Evolutionary conservation across 1,284 basidiomycete genomes (phyloP).

Genomic region (Papiliotrema terrestris): DNA sequence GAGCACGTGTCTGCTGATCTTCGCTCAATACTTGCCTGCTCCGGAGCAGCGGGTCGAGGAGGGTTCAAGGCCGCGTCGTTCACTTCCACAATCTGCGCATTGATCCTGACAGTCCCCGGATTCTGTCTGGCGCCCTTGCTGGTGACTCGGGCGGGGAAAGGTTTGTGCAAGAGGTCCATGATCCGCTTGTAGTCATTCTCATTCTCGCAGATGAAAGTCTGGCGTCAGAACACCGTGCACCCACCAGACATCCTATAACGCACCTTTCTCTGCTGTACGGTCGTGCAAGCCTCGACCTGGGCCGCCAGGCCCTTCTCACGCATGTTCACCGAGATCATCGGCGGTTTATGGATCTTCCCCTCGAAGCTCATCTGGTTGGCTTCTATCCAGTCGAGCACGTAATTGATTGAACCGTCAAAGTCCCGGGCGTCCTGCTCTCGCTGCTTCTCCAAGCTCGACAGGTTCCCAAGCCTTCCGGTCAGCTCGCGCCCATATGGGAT

Average conservation of each 20-base stretch:
- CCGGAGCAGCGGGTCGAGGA: constrained; percentile 14
- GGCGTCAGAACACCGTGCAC: not conserved
- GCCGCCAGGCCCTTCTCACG: constrained; percentile 62
- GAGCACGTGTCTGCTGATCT: too few species aligned
- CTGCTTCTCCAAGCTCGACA: constrained; percentile 61
- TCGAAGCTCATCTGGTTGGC: constrained; percentile 65
- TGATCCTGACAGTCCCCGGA: constrained; percentile 14
- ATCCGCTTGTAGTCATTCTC: constrained; percentile 75
- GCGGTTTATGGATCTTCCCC: constrained; percentile 81
- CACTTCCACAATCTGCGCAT: constrained; percentile 27
- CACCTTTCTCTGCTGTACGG: constrained; percentile 61
- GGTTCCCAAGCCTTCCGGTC: constrained; percentile 54
- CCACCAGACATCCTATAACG: constrained; percentile 7
- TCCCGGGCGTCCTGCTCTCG: constrained; percentile 51
- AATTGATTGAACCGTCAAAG: constrained; percentile 55
- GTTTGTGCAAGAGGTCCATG: constrained; percentile 64
- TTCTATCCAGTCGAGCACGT: constrained; percentile 72
- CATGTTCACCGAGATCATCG: constrained; percentile 67
- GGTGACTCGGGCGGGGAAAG: not conserved
- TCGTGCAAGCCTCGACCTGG: constrained; percentile 75
- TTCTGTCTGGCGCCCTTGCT: not conserved
- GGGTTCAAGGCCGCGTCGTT: constrained; percentile 27
- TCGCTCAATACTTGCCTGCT: constrained; percentile 9
- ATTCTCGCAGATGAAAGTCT: constrained; percentile 83
- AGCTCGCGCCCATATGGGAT: not conserved